Base-by-base conservation (phyloP, 2,329 filamentous ascomycete genomes). In the Colletotrichum sp. region DNA sequence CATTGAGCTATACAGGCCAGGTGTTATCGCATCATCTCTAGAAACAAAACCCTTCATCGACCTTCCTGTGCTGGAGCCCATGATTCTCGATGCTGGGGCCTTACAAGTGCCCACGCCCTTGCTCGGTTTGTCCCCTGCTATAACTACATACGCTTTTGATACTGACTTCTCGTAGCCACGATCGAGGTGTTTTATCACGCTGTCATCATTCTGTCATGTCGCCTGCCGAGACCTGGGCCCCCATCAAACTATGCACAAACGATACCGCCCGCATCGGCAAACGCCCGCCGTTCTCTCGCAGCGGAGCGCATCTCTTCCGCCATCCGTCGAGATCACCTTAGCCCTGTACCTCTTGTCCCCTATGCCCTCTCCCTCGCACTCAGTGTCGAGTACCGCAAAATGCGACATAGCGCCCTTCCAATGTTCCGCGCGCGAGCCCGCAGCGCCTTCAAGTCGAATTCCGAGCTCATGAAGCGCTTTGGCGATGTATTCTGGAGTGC, bases 151-250 rank as follows among this genome's bases (percentile, higher is more conserved):
- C 60, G 16, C 5, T 30, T 10, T 16, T n/a, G 15, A 8, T 60
- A 15, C 81, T 84, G 63, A 85, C 71, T n/a, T 5, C 8, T 55
- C 12, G 7, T 48, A 92, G 91, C 88, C 9, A 92, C 92, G 0
- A 86, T 93, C 8, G 92, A 93, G 78, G 88, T 90, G 1, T 88
- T 93, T 18, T 93, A 93, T 79, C 91, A 93, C 78, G 90, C 91
- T 5, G 89, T 93, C 8, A 89, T 91, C 44, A 92, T 93, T 10
- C 84, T 93, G 3, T 93, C 91, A 0, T 92, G 90, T 66, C 88
- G 92, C n/a, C 86, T 89, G 7, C 85, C 88, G 5, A 81, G 87
- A 13, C 84, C 84, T 13, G 83, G 86, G 59, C 84, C 84, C 24
- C 75, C 82, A 36, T 82, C 84, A 2, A 85, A 84, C 57, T 86